Evolutionary conservation across 805 yeast species (phyloP), one percentile per base, ranked within the genome.

Genomic region (Ogataea thermomethanolica): DNA sequence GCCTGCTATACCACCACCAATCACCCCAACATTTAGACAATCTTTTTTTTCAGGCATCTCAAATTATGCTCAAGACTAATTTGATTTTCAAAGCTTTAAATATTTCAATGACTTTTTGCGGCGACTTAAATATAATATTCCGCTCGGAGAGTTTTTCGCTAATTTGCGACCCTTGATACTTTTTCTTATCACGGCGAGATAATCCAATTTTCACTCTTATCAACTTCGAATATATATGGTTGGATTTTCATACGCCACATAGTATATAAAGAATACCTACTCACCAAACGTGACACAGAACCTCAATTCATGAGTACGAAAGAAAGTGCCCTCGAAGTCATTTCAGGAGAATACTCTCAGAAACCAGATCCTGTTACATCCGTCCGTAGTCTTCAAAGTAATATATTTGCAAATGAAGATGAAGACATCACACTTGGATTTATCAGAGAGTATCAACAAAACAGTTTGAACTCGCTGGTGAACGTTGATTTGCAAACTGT

Each of bases 1-100:
- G 1, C 62, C 62, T 10, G 54, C 62, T 8, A 58, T 40, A 5
- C 62, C 62, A 15, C 56, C 61, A 12, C 62, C 62, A 23, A 55
- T 44, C 4, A 58, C 51, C 14, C 50, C 52, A 22, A 56, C 56
- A 31, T 51, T 29, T 20, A 49, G 24, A 11, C 29, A 11, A 22
- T 25, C 15, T 15, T 38, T 44, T 22, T 22, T 39, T 28, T 45
- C 55, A 7, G 39, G 35, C 40, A 39, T 43, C 20, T 13, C 12
- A 13, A 23, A 17, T 17, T 17, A 17, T 17, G 20, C 20, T 17
- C 20, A 17, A 17, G 5, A 17, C 20, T 4, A 5, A 5, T 17
- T 17, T 17, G 5, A 17, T 17, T 17, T 17, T 17, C 5, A 17
- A 4, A 17, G 20, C 20, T 17, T 17, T 32, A 32, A 23, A 32